Base-by-base conservation (phyloP, 2,329 filamentous ascomycete species). In the Neofusicoccum kwambonambiense region DNA sequence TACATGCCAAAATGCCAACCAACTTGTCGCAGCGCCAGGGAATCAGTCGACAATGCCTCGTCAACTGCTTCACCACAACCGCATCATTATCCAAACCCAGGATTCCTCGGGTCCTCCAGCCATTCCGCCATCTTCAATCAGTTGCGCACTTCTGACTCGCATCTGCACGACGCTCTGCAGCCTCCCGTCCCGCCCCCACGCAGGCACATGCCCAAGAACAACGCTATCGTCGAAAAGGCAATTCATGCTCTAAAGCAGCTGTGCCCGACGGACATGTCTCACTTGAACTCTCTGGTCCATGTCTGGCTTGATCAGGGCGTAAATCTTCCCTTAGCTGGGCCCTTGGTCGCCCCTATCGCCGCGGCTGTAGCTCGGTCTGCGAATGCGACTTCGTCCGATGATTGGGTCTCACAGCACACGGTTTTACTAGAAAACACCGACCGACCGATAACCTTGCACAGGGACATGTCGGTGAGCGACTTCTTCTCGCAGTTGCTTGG, bases 91-190 rank as follows among this genome's bases (percentile, higher is more conserved):
- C 74, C 75, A 0, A 77, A 76, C 64, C 74, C 74, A n/a, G 74
- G 74, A 5, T 76, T 72, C 44, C 68, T 74, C 7, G 75, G 74
- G 17, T 68, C 68, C 2, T 74, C 73, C 3, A 76, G 73, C 64
- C 71, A 74, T 63, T 68, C 71, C 8, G 67, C 73, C n/a, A 71
- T 77, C 15, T 76, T 77, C 66, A 69, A 72, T 35, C 70, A 75
- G n/a, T 49, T 19, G 7, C 54, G 52, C 27, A 62, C 60, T 27
- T 34, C 47, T 13, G 62, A 66, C 13, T 42, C 54, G 1, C 42
- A 56, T 44, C 47, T 62, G 3, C 50, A 51, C n/a, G 45, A 63
- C n/a, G 41, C 56, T 17, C 27, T 34, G 5, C 22, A 31, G 15
- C 15, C 37, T 8, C 37, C 37, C 8, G 13, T 11, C 11, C 13